These are phyloP conservation scores for Phytophthora litchii DNA, from an alignment of 352 stramenopile species.

Conservation along the genomic window DNA sequence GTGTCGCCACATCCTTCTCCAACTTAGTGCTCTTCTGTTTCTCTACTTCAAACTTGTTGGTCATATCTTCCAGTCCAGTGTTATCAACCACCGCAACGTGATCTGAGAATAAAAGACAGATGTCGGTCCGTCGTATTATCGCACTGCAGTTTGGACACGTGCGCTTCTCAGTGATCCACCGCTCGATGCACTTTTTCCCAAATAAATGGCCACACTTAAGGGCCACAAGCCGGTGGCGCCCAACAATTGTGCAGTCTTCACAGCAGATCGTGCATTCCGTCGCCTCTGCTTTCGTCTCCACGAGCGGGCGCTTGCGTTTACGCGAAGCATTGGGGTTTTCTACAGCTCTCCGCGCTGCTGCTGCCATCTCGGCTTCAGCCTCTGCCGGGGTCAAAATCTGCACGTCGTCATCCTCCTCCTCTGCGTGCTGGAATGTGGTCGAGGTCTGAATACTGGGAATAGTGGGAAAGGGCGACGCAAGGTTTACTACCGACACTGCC, in stretches of 20 bases:
- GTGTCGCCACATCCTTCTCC: slow-evolving; percentile 51
- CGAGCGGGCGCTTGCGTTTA: slow-evolving; percentile 36
- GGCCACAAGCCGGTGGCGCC: slow-evolving; percentile 70
- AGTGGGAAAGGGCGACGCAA: slow-evolving; percentile 11
- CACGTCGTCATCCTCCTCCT: slow-evolving; percentile 35
- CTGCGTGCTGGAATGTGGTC: neutral
- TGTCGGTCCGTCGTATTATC: slow-evolving; percentile 50
- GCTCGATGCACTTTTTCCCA: slow-evolving; percentile 76
- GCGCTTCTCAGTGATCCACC: slow-evolving; percentile 63
- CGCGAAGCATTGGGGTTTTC: slow-evolving; percentile 8
- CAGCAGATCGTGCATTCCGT: slow-evolving; percentile 83
- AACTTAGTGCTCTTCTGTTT: slow-evolving; percentile 47
- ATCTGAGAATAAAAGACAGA: slow-evolving; percentile 69
- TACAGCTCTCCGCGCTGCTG: slow-evolving; percentile 11
- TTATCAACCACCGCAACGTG: slow-evolving; percentile 82
- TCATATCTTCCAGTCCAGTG: slow-evolving; percentile 60
- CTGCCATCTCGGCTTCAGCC: slow-evolving; percentile 24
- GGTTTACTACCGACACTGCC: slow-evolving; percentile 11
- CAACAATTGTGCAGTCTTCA: slow-evolving; percentile 62
- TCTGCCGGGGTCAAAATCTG: slow-evolving; percentile 36
- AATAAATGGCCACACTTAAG: slow-evolving; percentile 79
- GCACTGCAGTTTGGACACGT: slow-evolving; percentile 77
- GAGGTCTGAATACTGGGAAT: neutral
- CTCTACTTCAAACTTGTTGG: slow-evolving; percentile 63
- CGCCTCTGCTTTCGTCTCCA: slow-evolving; percentile 48